Conservation (phyloP, 768 basidiomycete genomes). For the Austroboletus festivus region DNA sequence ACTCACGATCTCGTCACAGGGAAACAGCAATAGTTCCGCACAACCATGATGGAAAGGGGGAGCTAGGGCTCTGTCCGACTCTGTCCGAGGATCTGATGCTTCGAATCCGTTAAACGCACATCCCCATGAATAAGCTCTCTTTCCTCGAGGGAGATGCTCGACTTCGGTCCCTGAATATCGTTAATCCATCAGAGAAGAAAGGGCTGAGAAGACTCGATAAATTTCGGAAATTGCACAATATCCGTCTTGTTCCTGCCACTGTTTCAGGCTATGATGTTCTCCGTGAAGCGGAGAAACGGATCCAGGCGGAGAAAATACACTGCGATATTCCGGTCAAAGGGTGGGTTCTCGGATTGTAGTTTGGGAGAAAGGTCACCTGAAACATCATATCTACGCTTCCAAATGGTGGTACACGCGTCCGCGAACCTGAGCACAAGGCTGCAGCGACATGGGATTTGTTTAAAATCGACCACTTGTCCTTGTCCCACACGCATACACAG, state of each 20-base stretch:
- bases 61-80: neutral
- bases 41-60: neutral
- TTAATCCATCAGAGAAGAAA: neutral
- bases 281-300: neutral
- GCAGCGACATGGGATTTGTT: neutral
- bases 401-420: neutral
- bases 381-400: neutral
- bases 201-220: neutral
- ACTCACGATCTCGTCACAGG: neutral
- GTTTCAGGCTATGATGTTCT: no score
- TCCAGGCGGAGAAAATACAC: neutral
- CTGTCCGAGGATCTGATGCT: neutral
- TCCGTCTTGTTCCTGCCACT: neutral
- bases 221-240: neutral
- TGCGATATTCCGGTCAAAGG: neutral
- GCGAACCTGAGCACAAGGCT: constrained; percentile 3
- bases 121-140: neutral
- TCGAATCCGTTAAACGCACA: neutral
- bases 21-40: neutral
- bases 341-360: no score
- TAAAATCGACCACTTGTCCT: no score
- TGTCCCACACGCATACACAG: constrained; percentile 29
- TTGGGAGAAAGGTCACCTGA: neutral
- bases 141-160: neutral
- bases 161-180: neutral